phyloP scores from a whole-genome alignment of 2,329 filamentous ascomycete genomes.

The Aspergillus ibericus region DNA sequence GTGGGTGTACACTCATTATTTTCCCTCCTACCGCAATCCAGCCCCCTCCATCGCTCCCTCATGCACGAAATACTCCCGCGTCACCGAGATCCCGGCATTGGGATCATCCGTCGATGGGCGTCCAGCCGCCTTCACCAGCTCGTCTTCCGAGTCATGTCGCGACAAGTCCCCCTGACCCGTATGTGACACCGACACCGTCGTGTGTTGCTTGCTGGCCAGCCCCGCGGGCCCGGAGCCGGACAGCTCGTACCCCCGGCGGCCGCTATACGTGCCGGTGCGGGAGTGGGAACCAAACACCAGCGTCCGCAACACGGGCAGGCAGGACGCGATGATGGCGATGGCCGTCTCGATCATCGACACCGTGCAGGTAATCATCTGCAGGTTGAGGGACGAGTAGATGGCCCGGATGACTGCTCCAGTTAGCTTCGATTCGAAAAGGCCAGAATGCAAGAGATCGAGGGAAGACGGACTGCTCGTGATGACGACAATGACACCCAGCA shows the following conservation, averaged over 20 bases:
- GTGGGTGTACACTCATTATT: not conserved
- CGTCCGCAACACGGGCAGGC: constrained; percentile 17
- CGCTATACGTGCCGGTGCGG: constrained; percentile 21
- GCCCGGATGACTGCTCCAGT: constrained; percentile 22
- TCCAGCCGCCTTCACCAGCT: constrained; percentile 14
- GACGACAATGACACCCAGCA: constrained; percentile 19
- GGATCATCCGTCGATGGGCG: not conserved
- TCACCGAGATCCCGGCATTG: constrained; percentile 19
- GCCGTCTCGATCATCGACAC: constrained; percentile 25
- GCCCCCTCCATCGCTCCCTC: constrained; percentile 2
- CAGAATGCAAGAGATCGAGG: not conserved
- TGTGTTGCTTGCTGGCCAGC: constrained; percentile 10
- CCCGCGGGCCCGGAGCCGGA: constrained; percentile 14
- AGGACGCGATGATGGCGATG: constrained; percentile 23
- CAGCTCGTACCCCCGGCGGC: constrained; percentile 20
- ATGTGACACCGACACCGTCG: constrained; percentile 15
- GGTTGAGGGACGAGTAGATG: constrained; percentile 20
- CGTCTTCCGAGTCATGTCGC: constrained; percentile 21
- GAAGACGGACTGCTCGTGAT: constrained; percentile 22
- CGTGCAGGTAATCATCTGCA: constrained; percentile 28
- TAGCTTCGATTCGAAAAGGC: not conserved
- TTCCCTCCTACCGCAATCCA: not conserved
- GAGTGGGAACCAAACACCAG: constrained; percentile 28
- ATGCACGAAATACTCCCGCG: constrained; percentile 18
- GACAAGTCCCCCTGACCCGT: constrained; percentile 12